A percentile compares a stretch with the other conserved stretches of the same genome.
Evolutionary conservation across 352 stramenopile genomes (phyloP).

Genomic region (Aphanomyces astaci): DNA sequence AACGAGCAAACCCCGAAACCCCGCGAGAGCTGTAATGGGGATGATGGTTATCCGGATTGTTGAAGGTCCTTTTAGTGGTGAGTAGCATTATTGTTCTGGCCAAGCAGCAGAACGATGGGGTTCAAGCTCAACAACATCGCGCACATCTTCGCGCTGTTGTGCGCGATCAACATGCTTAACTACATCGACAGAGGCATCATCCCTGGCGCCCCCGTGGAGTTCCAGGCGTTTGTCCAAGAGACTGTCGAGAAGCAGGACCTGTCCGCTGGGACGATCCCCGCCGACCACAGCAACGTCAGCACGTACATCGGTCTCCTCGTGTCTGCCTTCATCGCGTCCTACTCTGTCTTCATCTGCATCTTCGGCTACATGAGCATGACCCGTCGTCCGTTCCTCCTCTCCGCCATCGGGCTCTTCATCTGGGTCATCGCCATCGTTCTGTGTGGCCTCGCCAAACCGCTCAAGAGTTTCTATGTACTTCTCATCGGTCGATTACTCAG

Average conservation of each 20-base stretch:
- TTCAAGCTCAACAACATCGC: conserved; percentile 21
- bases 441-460: conserved; percentile 64
- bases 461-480: conserved; percentile 85
- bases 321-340: conserved; percentile 91
- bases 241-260: background rate
- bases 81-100: background rate
- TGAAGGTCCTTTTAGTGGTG: background rate
- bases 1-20: too few relatives aligned
- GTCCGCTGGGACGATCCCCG: background rate
- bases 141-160: conserved; percentile 28
- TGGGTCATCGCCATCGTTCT: conserved; percentile 86
- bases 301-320: conserved; percentile 82
- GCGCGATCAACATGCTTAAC: conserved; percentile 45
- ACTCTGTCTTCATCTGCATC: conserved; percentile 83
- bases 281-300: too few relatives aligned
- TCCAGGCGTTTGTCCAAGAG: conserved; percentile 44
- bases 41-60: background rate
- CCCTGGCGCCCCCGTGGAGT: conserved; percentile 44
- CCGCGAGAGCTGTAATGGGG: background rate
- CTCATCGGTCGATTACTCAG: conserved; percentile 80
- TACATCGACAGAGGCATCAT: conserved; percentile 73
- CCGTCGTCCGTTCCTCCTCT: conserved; percentile 85
- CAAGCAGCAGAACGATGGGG: conserved; percentile 6
- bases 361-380: conserved; percentile 88
- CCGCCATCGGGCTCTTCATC: conserved; percentile 78